Percentiles rank a stretch among this genome's conserved stretches.
Evolutionary conservation across 495 filamentous ascomycete genomes (phyloP).

Genomic region (Aspergillus affinis): DNA sequence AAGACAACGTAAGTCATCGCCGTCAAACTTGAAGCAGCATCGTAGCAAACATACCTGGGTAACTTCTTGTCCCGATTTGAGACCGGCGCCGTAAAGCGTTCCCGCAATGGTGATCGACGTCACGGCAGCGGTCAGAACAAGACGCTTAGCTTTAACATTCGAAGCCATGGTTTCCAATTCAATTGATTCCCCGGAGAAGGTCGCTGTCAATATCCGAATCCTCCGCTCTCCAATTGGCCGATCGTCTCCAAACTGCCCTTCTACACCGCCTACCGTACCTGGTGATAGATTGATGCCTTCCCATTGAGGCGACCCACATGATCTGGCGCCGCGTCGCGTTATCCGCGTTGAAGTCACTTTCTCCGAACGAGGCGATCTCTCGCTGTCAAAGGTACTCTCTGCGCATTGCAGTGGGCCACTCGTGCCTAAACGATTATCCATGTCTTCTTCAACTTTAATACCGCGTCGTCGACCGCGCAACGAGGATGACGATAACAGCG

Average conservation of each 20-base stretch:
- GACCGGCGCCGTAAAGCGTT: slow-evolving; percentile 53
- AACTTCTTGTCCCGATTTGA: slow-evolving; percentile 50
- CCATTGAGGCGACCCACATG: slow-evolving; percentile 8
- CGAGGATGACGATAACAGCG: slow-evolving; percentile 28
- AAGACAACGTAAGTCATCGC: background rate
- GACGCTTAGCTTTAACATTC: slow-evolving; percentile 24
- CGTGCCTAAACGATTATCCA: slow-evolving; percentile 15
- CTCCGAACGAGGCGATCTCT: slow-evolving; percentile 2
- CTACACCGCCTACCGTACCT: background rate
- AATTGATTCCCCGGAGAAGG: too few species aligned
- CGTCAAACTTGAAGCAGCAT: background rate
- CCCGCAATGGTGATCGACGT: slow-evolving; percentile 51
- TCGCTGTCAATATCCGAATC: background rate
- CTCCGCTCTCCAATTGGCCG: background rate
- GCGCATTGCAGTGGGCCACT: slow-evolving; percentile 7
- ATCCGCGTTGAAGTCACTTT: slow-evolving; percentile 5
- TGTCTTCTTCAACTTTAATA: slow-evolving; percentile 29
- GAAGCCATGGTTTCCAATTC: slow-evolving; percentile 12
- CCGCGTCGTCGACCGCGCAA: slow-evolving; percentile 33
- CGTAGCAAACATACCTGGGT: slow-evolving; percentile 35
- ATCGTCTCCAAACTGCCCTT: slow-evolving; percentile 1
- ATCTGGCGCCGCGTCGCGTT: slow-evolving; percentile 27
- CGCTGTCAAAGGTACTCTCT: slow-evolving; percentile 9
- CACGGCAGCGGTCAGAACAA: slow-evolving; percentile 49
- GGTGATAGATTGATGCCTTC: slow-evolving; percentile 27